Percentiles rank a stretch among this genome's conserved stretches.
phyloP scores from a whole-genome alignment of 2,329 filamentous ascomycete species.

The Paecilomyces fulvus region DNA sequence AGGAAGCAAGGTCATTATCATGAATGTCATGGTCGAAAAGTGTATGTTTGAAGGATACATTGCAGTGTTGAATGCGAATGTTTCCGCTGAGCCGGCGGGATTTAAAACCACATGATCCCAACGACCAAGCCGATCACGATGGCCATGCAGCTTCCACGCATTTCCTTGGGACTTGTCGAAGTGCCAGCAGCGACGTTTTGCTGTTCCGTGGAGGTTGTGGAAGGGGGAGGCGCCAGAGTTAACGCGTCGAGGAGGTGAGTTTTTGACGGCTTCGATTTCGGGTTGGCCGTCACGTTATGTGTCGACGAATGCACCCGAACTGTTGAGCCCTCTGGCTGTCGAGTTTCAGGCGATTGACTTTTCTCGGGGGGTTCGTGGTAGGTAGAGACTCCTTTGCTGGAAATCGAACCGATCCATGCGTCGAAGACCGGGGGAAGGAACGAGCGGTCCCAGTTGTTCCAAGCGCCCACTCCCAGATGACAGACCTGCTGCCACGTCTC shows the following conservation, averaged over 20 bases:
- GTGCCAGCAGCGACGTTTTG: slow-evolving; percentile 14
- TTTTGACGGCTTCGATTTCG: not conserved
- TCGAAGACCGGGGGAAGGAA: not conserved
- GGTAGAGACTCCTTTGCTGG: not conserved
- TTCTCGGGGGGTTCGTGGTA: not conserved
- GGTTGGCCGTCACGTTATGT: not conserved
- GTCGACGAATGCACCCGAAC: not conserved
- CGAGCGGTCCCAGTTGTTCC: slow-evolving; percentile 3
- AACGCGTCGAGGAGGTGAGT: not conserved
- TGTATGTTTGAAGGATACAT: not conserved
- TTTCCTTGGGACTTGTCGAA: slow-evolving; percentile 16
- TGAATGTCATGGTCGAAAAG: not conserved
- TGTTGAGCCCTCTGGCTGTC: not conserved
- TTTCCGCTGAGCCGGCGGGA: not conserved
- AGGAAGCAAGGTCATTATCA: not conserved
- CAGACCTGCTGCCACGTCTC: slow-evolving; percentile 28
- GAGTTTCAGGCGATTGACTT: not conserved
- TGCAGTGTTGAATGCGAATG: not conserved
- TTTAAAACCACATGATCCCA: slow-evolving; percentile 31
- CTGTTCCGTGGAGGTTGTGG: slow-evolving; percentile 10
- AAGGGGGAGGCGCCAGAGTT: slow-evolving; percentile 2
- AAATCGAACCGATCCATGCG: not conserved
- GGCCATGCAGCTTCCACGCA: slow-evolving; percentile 29
- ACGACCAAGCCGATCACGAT: slow-evolving; percentile 27
- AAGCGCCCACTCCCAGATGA: slow-evolving; percentile 9